Evolutionary conservation across 2,329 filamentous ascomycete species (phyloP), one percentile per base, ranked within the genome.

Genomic region (Microcyclospora pomicola): DNA sequence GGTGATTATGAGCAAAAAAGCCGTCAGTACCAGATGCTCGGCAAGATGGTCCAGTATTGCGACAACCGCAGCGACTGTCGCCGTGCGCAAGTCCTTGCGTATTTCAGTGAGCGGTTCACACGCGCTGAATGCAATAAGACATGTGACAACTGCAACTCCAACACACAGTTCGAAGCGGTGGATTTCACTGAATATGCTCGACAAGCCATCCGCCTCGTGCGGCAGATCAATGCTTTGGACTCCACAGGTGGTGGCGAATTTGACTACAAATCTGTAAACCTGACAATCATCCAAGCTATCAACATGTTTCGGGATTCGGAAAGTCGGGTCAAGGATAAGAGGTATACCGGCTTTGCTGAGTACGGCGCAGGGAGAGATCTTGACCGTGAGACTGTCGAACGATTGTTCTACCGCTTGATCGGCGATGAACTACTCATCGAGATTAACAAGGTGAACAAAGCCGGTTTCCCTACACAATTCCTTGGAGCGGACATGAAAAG

Each of bases 101-200:
- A 98, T 59, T 98, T 98, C 65, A 86, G 81, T 40, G 92, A 98
- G 59, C 68, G 69, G 1, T 98, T 96, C 55, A 65, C 73, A 36
- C 67, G 69, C 29, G 71, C 74, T 10, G 71, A 83, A 36, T 98
- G 91, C 60, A 67, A 75, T 35, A 68, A 72, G 36, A 72, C 71
- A 1, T 98, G 91, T 59, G 92, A 98, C 64, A 96, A 94, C 55
- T 98, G 91, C 67, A 75, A 71, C 46, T 82, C 78, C 2, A 76
- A 75, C 15, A 67, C 73, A 33, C 69, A 71, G 3, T 91, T 85
- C 51, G 77, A 86, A 49, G 67, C 72, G 36, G 70, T 75, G 41
- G 86, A 96, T 60, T 81, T 88, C 49, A 86, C 83, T 10, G 63
- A 77, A 12, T 75, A 82, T 51, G 88, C 87, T 6, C 62, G 72